A percentile compares a stretch with the other conserved stretches of the same genome.
Conservation (phyloP, 129 eudicot genomes). For the Escallonia herrerae region DNA sequence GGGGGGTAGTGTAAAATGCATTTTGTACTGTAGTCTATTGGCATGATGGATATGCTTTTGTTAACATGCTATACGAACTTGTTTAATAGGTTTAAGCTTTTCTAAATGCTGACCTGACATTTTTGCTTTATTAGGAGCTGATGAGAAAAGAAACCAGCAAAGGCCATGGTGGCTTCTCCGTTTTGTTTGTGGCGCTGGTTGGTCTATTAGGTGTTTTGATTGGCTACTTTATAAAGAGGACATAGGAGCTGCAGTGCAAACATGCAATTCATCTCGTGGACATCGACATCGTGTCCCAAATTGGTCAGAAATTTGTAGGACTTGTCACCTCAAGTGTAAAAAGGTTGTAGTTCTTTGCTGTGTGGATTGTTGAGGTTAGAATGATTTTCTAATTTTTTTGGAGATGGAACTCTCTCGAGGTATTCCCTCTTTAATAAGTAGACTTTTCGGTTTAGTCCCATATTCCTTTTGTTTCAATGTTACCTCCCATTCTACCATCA, state of each 20-base stretch:
- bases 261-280: not conserved
- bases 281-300: not conserved
- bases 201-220: slow-evolving; percentile 54
- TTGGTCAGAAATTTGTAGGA: not conserved
- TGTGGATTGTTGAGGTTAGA: not conserved
- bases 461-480: too few relatives aligned
- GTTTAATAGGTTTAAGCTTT: too few relatives aligned
- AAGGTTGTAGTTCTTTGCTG: not conserved
- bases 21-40: too few relatives aligned
- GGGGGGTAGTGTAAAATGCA: too few relatives aligned
- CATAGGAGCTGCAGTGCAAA: not conserved
- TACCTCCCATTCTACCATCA: too few relatives aligned
- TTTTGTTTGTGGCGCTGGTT: slow-evolving; percentile 40
- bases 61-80: too few relatives aligned
- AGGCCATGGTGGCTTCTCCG: slow-evolving; percentile 43
- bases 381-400: too few relatives aligned
- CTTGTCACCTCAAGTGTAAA: not conserved
- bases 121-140: slow-evolving; percentile 34
- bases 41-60: too few relatives aligned
- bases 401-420: too few relatives aligned
- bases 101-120: too few relatives aligned
- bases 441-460: too few relatives aligned
- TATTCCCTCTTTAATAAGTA: too few relatives aligned
- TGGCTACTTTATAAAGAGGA: slow-evolving; percentile 54
- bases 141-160: slow-evolving; percentile 50